Evolutionary conservation across 768 basidiomycete species (phyloP), one percentile per base, ranked within the genome.

Genomic region (Pholiota microspora): DNA sequence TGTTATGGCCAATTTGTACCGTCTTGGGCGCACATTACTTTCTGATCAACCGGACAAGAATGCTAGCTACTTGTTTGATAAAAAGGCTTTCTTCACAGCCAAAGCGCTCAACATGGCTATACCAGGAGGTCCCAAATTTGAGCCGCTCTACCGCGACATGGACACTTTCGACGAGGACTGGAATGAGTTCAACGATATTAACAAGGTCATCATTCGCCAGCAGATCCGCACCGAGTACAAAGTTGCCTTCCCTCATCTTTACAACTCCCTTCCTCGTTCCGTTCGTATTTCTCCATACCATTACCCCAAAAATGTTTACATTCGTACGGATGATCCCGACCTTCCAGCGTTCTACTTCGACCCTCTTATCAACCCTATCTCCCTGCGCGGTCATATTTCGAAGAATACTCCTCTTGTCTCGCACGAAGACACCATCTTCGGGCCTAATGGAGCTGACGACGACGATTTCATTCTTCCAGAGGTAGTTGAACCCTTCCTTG

Each of bases 161-260:
- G 97, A 98, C 65, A 79, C 88, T 10, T 98, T 93, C 62, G 97
- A 99, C 66, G 97, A 98, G 68, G 97, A 99, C 67, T 97, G 94
- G 94, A 97, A 97, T 70, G 94, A 97, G 69, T 99, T 99, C 66
- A 99, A 99, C 68, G 97, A 99, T 67, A 97, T 98, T 72, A 95
- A 97, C 76, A 99, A 99, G 72, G 90, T 99, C 65, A 96, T 99
- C 70, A 98, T 99, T 62, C 94, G 97, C 18, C 94, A 98, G 67
- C 93, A 97, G 70, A 96, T 98, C 59, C 84, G 97, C 44, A 98
- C 96, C 2, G 97, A 99, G 73, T 98, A 99, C 82, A 98, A 96
- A 70, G 94, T 99, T 49, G 96, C 95, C 2, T 98, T 98, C 80
- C 96, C 97, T 28, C 96, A 99, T 66, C 81, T 99, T 1, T 99